A percentile compares a stretch with the other conserved stretches of the same genome.
Conservation (phyloP, 306 rosid species). For the Erythrophleum fordii region DNA sequence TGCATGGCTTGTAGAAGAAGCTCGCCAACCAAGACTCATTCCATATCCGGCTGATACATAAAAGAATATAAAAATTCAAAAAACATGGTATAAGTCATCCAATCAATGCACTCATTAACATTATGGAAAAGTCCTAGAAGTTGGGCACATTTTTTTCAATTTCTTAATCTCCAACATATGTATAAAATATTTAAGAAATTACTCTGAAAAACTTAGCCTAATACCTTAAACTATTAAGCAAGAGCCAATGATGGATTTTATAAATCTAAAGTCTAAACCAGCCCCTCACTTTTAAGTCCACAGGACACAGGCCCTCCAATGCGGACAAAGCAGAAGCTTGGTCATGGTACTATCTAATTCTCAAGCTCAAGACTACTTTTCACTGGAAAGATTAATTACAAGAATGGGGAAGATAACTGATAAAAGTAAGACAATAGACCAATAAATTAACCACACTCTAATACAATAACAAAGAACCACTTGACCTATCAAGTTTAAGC, state of each 20-base stretch:
- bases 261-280: slow-evolving; percentile 5
- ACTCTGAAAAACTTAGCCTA: slow-evolving; percentile 1
- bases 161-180: background rate
- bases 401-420: background rate
- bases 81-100: slow-evolving; percentile 5
- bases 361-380: background rate
- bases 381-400: background rate
- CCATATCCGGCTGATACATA: slow-evolving; percentile 85
- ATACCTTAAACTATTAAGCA: slow-evolving; percentile 19
- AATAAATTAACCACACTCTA: background rate
- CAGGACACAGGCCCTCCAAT: background rate
- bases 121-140: slow-evolving; percentile 1
- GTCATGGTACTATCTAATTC: background rate
- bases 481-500: background rate
- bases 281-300: background rate
- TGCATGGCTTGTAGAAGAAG: slow-evolving; percentile 98
- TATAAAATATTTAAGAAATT: slow-evolving; percentile 8
- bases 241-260: slow-evolving; percentile 20
- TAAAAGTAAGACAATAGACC: slow-evolving; percentile 5
- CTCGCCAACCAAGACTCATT: slow-evolving; percentile 95
- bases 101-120: slow-evolving; percentile 21
- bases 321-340: background rate
- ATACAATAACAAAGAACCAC: slow-evolving; percentile 10
- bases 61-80: slow-evolving; percentile 20
- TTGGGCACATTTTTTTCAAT: slow-evolving; percentile 17